Evolutionary conservation across 2,329 filamentous ascomycete species (phyloP), one percentile per base, ranked within the genome.

Genomic region (Beauveria pseudobassiana): DNA sequence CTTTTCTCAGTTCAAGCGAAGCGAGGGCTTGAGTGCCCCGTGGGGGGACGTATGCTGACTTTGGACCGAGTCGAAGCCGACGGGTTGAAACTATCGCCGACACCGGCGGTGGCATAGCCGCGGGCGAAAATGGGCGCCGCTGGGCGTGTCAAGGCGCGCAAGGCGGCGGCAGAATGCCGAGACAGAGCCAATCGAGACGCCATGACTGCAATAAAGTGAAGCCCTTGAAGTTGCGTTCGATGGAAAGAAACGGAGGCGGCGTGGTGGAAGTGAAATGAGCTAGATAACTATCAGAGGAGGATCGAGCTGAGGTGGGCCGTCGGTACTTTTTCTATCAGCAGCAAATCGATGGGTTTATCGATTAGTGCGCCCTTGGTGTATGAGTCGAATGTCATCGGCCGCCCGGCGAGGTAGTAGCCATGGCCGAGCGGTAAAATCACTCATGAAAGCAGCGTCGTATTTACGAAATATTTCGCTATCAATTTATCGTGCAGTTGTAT

Each of bases 81-180:
- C 42, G 38, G 46, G 46, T 40, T 58, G 18, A 46, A 40, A 18
- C 34, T 34, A 34, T 22, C 54, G 61, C 48, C 61, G 61, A 56
- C 52, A 57, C 52, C 59, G 59, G 52, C 46, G 45, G 50, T 54
- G 38, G 58, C 58, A 61, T 54, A 61, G 50, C 22, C 22, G 26
- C 58, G 58, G 34, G 30, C 42, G 50, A 50, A 42, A 12, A 43
- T 18, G 45, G 52, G 43, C 52, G 34, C 28, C 34, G 46, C 58
- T 30, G 58, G 28, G 20, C 42, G 42, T 30, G 40, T 24, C 50
- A 54, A 34, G 14, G 58, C 38, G 42, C 58, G 58, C 58, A 61
- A 51, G 24, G 40, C 49, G 14, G 58, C 38, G 40, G 49, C 40
- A n/a, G 38, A 46, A 16, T 26, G 58, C 49, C 50, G 24, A 24